Percentiles rank a stretch among this genome's conserved stretches.
Conservation (phyloP, 148 eudicot genomes). For the Chenopodium album region DNA sequence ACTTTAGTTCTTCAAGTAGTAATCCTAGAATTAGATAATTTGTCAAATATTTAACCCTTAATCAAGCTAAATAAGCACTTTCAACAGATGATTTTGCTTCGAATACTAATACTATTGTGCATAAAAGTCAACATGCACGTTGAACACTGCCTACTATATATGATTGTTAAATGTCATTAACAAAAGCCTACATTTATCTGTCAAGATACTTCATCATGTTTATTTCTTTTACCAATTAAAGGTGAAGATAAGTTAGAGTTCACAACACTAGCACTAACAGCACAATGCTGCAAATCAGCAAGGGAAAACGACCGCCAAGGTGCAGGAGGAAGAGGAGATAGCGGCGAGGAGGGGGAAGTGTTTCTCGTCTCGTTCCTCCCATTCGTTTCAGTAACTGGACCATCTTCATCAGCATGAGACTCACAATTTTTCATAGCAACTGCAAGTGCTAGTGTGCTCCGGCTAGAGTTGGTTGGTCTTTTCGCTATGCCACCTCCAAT, state of each 20-base stretch:
- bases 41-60: not conserved
- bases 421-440: slow-evolving; percentile 37
- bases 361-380: not conserved
- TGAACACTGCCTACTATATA: slow-evolving; percentile 20
- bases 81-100: not conserved
- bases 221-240: slow-evolving; percentile 29
- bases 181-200: slow-evolving; percentile 7
- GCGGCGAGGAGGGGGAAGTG: slow-evolving; percentile 16
- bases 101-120: not conserved
- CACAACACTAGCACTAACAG: slow-evolving; percentile 25
- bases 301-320: slow-evolving; percentile 63
- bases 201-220: slow-evolving; percentile 32
- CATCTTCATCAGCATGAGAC: slow-evolving; percentile 17
- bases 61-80: not conserved
- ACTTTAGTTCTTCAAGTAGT: too few relatives aligned
- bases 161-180: slow-evolving; percentile 19
- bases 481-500: slow-evolving; percentile 53
- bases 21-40: too few relatives aligned
- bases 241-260: slow-evolving; percentile 25
- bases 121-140: not conserved
- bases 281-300: slow-evolving; percentile 59
- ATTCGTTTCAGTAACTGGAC: not conserved
- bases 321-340: slow-evolving; percentile 16
- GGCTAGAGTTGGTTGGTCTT: slow-evolving; percentile 29
- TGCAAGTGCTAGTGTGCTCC: slow-evolving; percentile 47